Base-by-base conservation (phyloP, 306 rosid species). In the Cucurbita argyrosperma region DNA sequence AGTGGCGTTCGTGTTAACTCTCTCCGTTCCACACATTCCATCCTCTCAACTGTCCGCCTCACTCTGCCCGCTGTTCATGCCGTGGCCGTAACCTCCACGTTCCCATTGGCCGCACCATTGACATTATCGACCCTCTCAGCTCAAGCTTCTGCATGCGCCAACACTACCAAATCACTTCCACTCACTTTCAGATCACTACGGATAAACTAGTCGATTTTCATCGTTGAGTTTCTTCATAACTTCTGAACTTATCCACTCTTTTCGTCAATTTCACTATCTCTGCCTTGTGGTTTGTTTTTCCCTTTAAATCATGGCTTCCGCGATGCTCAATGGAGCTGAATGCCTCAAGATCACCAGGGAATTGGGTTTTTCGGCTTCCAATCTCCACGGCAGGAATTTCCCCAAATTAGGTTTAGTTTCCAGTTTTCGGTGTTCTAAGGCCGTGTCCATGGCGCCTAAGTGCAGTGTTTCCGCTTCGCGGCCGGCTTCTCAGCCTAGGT, bases 401-500 rank as follows among this genome's bases (percentile, higher is more conserved):
- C 89, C 87, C 45, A 84, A 80, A 74, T 13, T 68, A 55, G 69
- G 87, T 66, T 51, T 86, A 46, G 75, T 64, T 61, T 62, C 83
- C 37, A 77, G 19, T 56, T 65, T 77, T 54, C 83, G 86, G 78
- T 59, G 81, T 62, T 55, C 90, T 10, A 80, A 57, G 63, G 71
- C 19, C 14, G 74, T 85, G 12, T 18, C 70, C 62, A 57, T 56
- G 15, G 78, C 46, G 61, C 88, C 91, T 15, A 81, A 76, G 46
- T 90, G 98, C 62, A 88, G 90, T 79, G 8, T 76, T 42, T 90
- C 98, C n/a, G 76, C 87, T 77, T 82, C 98, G 0, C 79, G 98
- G 79, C 96, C 98, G 18, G 79, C 83, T 62, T 90, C 97, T 2
- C 97, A 90, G 77, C 97, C 94, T 0, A 85, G 98, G 89, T 93